Evolutionary conservation across 495 filamentous ascomycete genomes (phyloP).

Genomic region (Sabuloglossum arenarium): DNA sequence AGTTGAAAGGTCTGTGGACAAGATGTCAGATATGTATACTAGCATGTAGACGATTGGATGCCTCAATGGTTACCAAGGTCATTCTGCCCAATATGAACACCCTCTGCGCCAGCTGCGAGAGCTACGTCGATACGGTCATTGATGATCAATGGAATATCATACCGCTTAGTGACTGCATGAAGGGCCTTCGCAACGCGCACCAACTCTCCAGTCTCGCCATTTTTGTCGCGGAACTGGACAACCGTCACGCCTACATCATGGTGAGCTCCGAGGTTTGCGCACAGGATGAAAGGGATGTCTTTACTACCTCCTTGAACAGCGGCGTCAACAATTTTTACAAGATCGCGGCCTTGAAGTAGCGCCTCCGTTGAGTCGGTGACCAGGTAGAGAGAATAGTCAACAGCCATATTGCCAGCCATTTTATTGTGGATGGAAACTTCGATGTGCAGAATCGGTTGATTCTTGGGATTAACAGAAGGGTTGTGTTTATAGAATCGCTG

Average conservation of each 20-base stretch:
- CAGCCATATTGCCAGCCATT: conserved; percentile 7
- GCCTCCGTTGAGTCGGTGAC: conserved; percentile 78
- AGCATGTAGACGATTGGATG: background rate
- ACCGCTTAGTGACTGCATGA: conserved; percentile 42
- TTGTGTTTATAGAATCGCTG: background rate
- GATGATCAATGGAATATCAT: conserved; percentile 66
- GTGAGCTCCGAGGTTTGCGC: conserved; percentile 6
- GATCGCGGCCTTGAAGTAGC: conserved; percentile 48
- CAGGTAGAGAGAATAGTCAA: conserved; percentile 56
- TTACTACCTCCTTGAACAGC: conserved; percentile 48
- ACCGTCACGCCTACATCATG: conserved; percentile 46
- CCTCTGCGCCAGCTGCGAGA: conserved; percentile 65
- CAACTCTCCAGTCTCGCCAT: conserved; percentile 49
- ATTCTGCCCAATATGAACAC: conserved; percentile 88
- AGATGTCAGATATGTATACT: background rate
- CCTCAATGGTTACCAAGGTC: conserved; percentile 42
- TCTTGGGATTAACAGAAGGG: background rate
- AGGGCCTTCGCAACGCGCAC: conserved; percentile 49
- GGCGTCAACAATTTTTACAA: conserved; percentile 52
- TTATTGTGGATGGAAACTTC: conserved; percentile 2
- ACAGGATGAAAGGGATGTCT: conserved; percentile 3
- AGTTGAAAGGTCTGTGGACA: conserved; percentile 29
- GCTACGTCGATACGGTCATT: conserved; percentile 94
- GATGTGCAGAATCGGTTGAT: background rate
- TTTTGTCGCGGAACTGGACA: conserved; percentile 85